Base-by-base conservation (phyloP, 805 yeast species). In the Sugiyamaella chiloensis region DNA sequence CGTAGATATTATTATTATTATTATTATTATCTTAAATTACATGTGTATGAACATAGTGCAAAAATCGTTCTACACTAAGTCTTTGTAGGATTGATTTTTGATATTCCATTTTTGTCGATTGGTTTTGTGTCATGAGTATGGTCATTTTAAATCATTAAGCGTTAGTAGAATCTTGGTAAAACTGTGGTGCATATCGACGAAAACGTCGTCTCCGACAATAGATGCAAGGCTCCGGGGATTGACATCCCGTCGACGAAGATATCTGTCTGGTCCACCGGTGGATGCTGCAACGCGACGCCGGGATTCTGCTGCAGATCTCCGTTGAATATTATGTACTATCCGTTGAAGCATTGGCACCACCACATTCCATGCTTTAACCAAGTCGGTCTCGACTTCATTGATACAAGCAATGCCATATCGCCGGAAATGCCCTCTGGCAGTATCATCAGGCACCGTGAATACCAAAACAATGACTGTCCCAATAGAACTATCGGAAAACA, bases 401-500 rank as follows among this genome's bases (percentile, higher is more conserved):
- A 59, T 42, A 29, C 61, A 56, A 2, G 56, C 47, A 7, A 59
- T 31, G 4, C 58, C 61, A 26, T 59, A 59, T 29, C 58, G 46
- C 14, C 62, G 48, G 4, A 51, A 47, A 4, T 51, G 55, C 9
- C 62, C 62, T 9, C 62, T 46, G 1, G 60, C 52, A 9, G 52
- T 36, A 23, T 48, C 54, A 37, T 59, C 62, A 9, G 51, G 52
- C 12, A 58, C 56, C 12, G 47, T 51, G 44, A 59, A 59, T 5
- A 50, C 55, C 12, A 54, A 40, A 16, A 51, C 56, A 27, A 59
- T 46, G 8, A 55, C 58, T 1, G 59, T 48, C 4, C 61, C 61
- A 39, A 57, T 52, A 11, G 51, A 44, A 12, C 56, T 42, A 34
- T 59, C 62, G 12, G 52, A 46, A 34, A 59, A 56, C 52, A 59